These are phyloP conservation scores for Sphagnum fallax DNA, from an alignment of 228 moss, liverwort and hornwort genomes.

Conservation along the genomic window DNA sequence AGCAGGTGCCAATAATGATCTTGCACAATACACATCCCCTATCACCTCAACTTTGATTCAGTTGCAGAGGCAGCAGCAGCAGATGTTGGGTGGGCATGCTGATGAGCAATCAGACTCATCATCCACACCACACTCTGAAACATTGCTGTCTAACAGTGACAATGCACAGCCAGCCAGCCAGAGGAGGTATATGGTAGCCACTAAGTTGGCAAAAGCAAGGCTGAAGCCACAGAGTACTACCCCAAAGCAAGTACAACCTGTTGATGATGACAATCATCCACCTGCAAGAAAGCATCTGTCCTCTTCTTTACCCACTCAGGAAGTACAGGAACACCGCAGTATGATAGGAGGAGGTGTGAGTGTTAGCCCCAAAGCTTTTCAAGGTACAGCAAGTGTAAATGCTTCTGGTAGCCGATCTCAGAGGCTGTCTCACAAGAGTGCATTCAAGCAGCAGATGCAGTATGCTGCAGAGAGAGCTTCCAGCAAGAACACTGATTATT, in stretches of 20 bases:
- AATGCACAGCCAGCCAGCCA: constrained; percentile 23
- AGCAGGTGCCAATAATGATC: constrained; percentile 15
- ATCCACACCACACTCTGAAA: constrained; percentile 9
- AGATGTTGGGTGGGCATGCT: constrained; percentile 4
- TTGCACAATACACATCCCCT: constrained; percentile 23
- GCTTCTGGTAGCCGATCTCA: no score
- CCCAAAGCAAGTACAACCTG: constrained; percentile 61
- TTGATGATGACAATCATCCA: constrained; percentile 29
- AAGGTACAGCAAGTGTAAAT: background rate
- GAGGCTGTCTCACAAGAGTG: no score
- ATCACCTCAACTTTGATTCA: constrained; percentile 6
- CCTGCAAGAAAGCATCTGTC: constrained; percentile 43
- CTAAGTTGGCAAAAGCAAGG: constrained; percentile 70
- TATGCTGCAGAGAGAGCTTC: no score
- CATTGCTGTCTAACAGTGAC: constrained; percentile 30
- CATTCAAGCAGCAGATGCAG: no score
- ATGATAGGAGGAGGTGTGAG: background rate
- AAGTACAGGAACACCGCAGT: no score
- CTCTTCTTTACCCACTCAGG: constrained; percentile 5
- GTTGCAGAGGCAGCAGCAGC: constrained; percentile 14
- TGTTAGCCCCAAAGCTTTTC: background rate
- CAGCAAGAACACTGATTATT: no score
- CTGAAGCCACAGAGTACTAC: constrained; percentile 35
- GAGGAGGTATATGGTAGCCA: constrained; percentile 73
- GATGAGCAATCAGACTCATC: constrained; percentile 12